Conservation (phyloP, 768 basidiomycete genomes). For the Galerina sulciceps region DNA sequence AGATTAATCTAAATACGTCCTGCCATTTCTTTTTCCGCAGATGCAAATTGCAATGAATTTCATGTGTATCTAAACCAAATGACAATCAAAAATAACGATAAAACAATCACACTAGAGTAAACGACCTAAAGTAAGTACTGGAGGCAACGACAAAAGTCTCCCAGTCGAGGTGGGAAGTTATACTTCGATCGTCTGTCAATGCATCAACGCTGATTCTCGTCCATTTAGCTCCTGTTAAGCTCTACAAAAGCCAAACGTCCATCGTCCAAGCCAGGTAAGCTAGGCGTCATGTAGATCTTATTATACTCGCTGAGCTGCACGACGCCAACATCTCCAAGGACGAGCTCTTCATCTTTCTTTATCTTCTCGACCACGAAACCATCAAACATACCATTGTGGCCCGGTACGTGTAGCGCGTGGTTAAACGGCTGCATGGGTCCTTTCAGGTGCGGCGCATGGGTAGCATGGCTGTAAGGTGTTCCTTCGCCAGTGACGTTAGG, state of each 20-base stretch:
- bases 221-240: conserved; percentile 6
- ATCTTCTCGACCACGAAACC: conserved; percentile 11
- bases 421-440: conserved; percentile 30
- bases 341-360: conserved; percentile 12
- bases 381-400: conserved; percentile 16
- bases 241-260: conserved; percentile 20
- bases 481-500: conserved; percentile 19
- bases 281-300: conserved; percentile 17
- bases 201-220: not conserved
- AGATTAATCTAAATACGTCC: too few species aligned
- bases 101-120: not conserved
- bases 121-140: not conserved
- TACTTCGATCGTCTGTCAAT: too few species aligned
- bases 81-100: not conserved
- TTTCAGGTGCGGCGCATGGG: conserved; percentile 21
- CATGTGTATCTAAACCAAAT: not conserved
- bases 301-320: conserved; percentile 22
- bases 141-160: not conserved
- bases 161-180: not conserved
- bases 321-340: conserved; percentile 22
- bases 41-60: not conserved
- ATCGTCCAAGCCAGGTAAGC: conserved; percentile 18
- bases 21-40: too few species aligned
- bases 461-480: conserved; percentile 26
- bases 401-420: conserved; percentile 25